A percentile compares a stretch with the other conserved stretches of the same genome.
Conservation (phyloP, 1,139 yeast species). For the Lodderomyces margitis region DNA sequence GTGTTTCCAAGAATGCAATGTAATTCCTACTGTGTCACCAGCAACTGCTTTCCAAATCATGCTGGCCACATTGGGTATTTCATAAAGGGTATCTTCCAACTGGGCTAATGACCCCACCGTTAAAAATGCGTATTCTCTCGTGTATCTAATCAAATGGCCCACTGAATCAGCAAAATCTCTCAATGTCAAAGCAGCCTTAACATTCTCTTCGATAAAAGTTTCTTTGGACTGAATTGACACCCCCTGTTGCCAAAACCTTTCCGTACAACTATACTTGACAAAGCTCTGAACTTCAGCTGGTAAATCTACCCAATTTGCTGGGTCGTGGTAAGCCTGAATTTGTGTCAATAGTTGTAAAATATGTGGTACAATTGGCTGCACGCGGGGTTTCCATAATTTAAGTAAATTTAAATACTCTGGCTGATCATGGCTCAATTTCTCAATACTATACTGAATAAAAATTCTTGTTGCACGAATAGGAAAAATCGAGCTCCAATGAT, state of each 20-base stretch:
- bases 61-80: slow-evolving; percentile 75
- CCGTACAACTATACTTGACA: slow-evolving; percentile 83
- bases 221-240: slow-evolving; percentile 93
- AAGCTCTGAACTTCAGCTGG: slow-evolving; percentile 90
- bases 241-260: slow-evolving; percentile 98
- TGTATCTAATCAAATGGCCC: slow-evolving; percentile 94
- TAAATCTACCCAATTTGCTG: slow-evolving; percentile 82
- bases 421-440: slow-evolving; percentile 76
- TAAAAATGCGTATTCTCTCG: slow-evolving; percentile 91
- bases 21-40: slow-evolving; percentile 81
- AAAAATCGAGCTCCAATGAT: slow-evolving; percentile 90
- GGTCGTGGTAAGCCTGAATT: slow-evolving; percentile 92
- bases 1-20: slow-evolving; percentile 96
- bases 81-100: slow-evolving; percentile 84
- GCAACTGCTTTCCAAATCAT: slow-evolving; percentile 84
- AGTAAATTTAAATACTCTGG: slow-evolving; percentile 72
- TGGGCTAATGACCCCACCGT: slow-evolving; percentile 90
- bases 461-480: slow-evolving; percentile 96
- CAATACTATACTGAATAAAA: slow-evolving; percentile 92
- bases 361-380: slow-evolving; percentile 88
- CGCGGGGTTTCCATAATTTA: slow-evolving; percentile 87
- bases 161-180: slow-evolving; percentile 97
- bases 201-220: slow-evolving; percentile 91
- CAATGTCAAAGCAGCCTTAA: slow-evolving; percentile 87
- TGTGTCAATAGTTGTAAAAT: slow-evolving; percentile 83